phyloP scores from a whole-genome alignment of 176 grass and related monocot species.

The Carex pumila region DNA sequence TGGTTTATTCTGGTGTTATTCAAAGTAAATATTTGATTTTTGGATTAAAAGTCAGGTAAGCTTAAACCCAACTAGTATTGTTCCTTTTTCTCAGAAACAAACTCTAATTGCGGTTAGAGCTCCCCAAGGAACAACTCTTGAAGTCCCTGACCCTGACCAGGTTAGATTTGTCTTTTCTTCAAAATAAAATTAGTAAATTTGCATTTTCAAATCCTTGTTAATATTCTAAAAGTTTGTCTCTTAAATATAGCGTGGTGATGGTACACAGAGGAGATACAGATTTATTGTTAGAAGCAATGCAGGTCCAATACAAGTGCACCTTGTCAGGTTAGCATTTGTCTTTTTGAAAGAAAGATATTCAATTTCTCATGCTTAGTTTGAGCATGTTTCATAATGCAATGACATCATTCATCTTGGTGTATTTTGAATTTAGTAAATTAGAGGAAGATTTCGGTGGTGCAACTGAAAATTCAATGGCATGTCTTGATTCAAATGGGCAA shows the following conservation, averaged over 20 bases:
- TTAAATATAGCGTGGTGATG: constrained; percentile 48
- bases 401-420: background rate
- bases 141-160: constrained; percentile 90
- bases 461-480: background rate
- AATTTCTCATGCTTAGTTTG: background rate
- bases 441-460: background rate
- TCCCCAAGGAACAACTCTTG: constrained; percentile 88
- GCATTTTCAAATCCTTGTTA: background rate
- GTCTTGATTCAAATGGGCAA: background rate
- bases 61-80: background rate
- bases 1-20: constrained; percentile 1
- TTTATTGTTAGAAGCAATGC: constrained; percentile 86
- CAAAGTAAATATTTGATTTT: background rate
- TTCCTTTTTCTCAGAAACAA: constrained; percentile 53
- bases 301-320: constrained; percentile 85
- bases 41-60: background rate
- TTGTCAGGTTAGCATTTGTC: constrained; percentile 54
- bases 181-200: constrained; percentile 2
- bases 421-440: background rate
- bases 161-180: constrained; percentile 21
- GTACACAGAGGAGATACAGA: constrained; percentile 80
- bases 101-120: constrained; percentile 88
- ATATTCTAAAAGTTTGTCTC: background rate
- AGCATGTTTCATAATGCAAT: background rate
- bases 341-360: background rate